These are phyloP conservation scores for Podospora conica DNA, from an alignment of 495 filamentous ascomycete species.

Conservation along the genomic window DNA sequence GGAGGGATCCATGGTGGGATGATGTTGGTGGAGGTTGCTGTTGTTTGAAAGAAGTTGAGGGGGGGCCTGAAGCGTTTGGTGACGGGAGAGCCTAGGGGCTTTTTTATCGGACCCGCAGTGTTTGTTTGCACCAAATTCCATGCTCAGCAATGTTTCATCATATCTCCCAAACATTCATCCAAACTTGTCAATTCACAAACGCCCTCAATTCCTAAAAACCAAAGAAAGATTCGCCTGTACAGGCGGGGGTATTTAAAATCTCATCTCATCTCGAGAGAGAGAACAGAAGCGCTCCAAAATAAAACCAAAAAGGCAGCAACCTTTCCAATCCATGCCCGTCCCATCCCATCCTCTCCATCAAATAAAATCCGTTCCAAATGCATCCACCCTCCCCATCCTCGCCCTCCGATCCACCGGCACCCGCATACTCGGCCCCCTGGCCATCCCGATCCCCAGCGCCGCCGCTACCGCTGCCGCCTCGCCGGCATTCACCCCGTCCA, in stretches of 20 bases:
- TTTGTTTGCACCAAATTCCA: background rate
- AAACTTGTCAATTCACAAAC: background rate
- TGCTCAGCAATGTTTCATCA: background rate
- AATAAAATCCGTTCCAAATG: constrained; percentile 25
- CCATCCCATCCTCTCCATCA: background rate
- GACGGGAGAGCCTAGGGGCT: no score
- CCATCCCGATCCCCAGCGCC: constrained; percentile 26
- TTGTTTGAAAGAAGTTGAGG: background rate
- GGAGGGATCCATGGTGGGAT: background rate
- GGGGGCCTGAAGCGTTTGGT: background rate
- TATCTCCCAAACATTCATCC: background rate
- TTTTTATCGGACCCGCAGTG: background rate
- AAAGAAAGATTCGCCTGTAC: background rate
- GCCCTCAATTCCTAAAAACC: background rate
- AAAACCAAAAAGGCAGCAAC: background rate
- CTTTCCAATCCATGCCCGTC: background rate
- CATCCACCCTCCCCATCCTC: constrained; percentile 14
- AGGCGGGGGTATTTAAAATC: background rate
- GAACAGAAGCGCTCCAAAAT: background rate
- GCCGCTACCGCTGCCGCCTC: constrained; percentile 1
- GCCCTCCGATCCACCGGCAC: constrained; percentile 8
- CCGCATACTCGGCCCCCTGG: constrained; percentile 27
- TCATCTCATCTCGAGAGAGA: background rate
- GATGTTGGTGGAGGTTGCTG: background rate
- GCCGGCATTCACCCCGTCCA: constrained; percentile 6